Conservation (phyloP, 2,329 filamentous ascomycete species). For the Microthyrium microscopicum region DNA sequence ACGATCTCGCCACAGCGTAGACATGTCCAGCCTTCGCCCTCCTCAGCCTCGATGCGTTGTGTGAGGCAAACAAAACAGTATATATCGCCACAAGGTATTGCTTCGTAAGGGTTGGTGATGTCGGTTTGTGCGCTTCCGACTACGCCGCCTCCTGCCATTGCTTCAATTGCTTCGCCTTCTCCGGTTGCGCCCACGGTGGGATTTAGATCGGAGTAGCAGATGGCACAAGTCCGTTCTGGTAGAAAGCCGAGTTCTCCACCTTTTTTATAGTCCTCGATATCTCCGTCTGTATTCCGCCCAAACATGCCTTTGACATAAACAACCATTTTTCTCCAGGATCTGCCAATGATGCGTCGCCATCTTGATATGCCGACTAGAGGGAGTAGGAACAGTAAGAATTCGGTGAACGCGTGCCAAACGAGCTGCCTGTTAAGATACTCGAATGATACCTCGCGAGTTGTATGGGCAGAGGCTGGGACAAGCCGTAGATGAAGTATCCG, state of each 20-base stretch:
- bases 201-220: slow-evolving; percentile 92
- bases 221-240: slow-evolving; percentile 85
- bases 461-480: slow-evolving; percentile 67
- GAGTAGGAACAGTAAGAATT: slow-evolving; percentile 94
- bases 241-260: slow-evolving; percentile 69
- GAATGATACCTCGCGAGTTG: slow-evolving; percentile 84
- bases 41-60: slow-evolving; percentile 74
- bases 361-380: slow-evolving; percentile 87
- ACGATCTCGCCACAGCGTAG: slow-evolving; percentile 72
- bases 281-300: slow-evolving; percentile 32
- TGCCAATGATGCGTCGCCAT: slow-evolving; percentile 78
- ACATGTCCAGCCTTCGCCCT: slow-evolving; percentile 88
- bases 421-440: slow-evolving; percentile 95
- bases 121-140: slow-evolving; percentile 81
- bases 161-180: slow-evolving; percentile 61
- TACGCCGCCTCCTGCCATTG: slow-evolving; percentile 53
- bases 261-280: slow-evolving; percentile 30
- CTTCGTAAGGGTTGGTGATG: slow-evolving; percentile 90
- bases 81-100: slow-evolving; percentile 73
- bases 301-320: slow-evolving; percentile 12
- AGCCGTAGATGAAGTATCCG: slow-evolving; percentile 70
- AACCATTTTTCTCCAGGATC: slow-evolving; percentile 55
- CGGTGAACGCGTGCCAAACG: slow-evolving; percentile 99
- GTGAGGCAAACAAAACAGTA: slow-evolving; percentile 97
- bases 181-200: slow-evolving; percentile 37